These are phyloP conservation scores for Euphorbia lathyris DNA, from an alignment of 345 rosid genomes.

Conservation along the genomic window DNA sequence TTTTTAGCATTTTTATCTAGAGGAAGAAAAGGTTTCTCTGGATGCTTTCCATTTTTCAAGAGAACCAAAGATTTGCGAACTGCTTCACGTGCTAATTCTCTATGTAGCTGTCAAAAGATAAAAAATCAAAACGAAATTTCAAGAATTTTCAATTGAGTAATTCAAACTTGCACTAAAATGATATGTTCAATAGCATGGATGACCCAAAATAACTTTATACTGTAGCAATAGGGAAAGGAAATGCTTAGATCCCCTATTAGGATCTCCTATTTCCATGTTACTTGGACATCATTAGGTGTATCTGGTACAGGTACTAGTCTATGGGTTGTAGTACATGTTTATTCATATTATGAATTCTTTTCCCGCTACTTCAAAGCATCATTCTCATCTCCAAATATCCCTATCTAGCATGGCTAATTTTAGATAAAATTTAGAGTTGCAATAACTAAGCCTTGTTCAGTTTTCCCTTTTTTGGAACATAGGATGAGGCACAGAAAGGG, in stretches of 20 bases:
- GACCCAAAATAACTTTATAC: neutral
- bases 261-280: neutral
- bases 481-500: no score
- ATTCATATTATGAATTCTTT: neutral
- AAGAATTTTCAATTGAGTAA: conserved; percentile 4
- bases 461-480: neutral
- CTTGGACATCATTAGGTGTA: neutral
- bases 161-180: neutral
- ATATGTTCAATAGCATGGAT: neutral
- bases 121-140: neutral
- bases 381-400: neutral
- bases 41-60: conserved; percentile 68
- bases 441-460: neutral
- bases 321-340: neutral
- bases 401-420: neutral
- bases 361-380: neutral
- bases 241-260: neutral
- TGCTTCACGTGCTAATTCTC: conserved; percentile 75
- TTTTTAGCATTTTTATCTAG: conserved; percentile 57
- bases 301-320: neutral
- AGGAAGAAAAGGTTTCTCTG: conserved; percentile 56
- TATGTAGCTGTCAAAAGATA: conserved; percentile 52
- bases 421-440: neutral
- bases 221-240: neutral
- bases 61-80: conserved; percentile 87